A percentile compares a stretch with the other conserved stretches of the same genome.
Evolutionary conservation across 495 filamentous ascomycete species (phyloP).

Genomic region (Melanomma pulvis-pyrius): DNA sequence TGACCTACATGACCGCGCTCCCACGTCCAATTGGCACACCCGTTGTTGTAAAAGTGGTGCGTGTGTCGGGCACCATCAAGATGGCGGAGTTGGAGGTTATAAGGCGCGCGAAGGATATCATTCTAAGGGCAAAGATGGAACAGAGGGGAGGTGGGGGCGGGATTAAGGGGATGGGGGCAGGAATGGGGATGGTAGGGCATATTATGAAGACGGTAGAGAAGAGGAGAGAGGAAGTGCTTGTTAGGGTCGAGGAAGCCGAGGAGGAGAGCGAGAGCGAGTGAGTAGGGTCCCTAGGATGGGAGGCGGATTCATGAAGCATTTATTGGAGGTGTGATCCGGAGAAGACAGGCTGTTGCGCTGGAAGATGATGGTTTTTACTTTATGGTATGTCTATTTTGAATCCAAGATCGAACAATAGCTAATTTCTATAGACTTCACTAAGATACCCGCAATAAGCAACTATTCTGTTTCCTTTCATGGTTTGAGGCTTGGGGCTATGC

Average conservation of each 20-base stretch:
- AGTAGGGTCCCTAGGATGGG: too few species aligned
- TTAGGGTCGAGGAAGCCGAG: constrained; percentile 56
- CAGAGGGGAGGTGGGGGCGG: neutral
- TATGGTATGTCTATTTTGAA: neutral
- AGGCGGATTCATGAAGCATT: too few species aligned
- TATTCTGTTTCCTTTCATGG: too few species aligned
- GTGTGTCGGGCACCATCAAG: constrained; percentile 88
- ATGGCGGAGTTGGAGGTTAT: constrained; percentile 3
- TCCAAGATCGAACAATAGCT: too few species aligned
- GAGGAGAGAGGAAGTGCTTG: constrained; percentile 50
- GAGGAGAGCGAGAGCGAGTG: constrained; percentile 42
- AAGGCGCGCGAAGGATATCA: constrained; percentile 40
- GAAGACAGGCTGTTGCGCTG: too few species aligned
- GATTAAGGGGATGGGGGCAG: neutral
- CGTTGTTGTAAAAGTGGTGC: constrained; percentile 82
- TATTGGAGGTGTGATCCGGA: too few species aligned
- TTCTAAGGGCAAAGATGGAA: constrained; percentile 17
- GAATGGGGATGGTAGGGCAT: constrained; percentile 35
- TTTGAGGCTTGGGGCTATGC: too few species aligned
- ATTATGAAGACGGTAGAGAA: constrained; percentile 60
- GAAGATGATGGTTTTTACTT: neutral
- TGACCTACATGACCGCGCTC: constrained; percentile 78
- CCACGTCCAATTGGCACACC: constrained; percentile 57
- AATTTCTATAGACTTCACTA: too few species aligned
- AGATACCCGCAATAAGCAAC: too few species aligned